Evolutionary conservation across 2,329 filamentous ascomycete genomes (phyloP), one percentile per base, ranked within the genome.

Genomic region (Trichoderma endophyticum): DNA sequence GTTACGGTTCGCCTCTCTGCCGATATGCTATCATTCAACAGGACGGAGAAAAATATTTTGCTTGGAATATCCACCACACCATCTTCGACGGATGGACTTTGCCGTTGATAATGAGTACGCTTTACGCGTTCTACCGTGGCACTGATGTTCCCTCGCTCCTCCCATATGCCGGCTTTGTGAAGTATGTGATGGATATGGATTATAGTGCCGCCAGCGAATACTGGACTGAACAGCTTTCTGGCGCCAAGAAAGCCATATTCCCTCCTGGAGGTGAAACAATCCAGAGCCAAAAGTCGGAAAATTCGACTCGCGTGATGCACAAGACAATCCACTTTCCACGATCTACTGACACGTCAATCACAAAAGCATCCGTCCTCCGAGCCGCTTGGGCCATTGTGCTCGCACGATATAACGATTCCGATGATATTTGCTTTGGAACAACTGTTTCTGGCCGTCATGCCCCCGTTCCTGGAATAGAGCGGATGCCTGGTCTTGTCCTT

Each of bases 301-400:
- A 28, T 9, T 48, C 54, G 5, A 61, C 72, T 36, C 56, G 28
- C 21, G 61, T 65, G 34, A 60, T 66, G 70, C 57, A 30, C 18
- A 72, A 18, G 54, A 62, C 60, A 6, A 64, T 63, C 36, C 59
- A 36, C 48, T 71, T 57, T 54, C 59, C 39, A 34, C 39, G 26
- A 5, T 73, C 51, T 36, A 70, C 64, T 43, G 67, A 34, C 4
- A 65, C 39, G 7, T 74, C 60, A 21, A 71, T 76, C 21, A 77
- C 76, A 0, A 51, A 75, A 5, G 74, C 78, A 0, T 76, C 75
- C 1, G 39, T 79, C 3, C 69, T 79, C n/a, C 75, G 79, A 9
- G 77, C 78, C 0, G 77, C 79, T 4, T 78, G 77, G 75, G 71
- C 77, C 2, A 66, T 86, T 9, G 77, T 84, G 5, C 77, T 82